Evolutionary conservation across 495 filamentous ascomycete genomes (phyloP), one percentile per base, ranked within the genome.

Genomic region (Amniculicola lignicola): DNA sequence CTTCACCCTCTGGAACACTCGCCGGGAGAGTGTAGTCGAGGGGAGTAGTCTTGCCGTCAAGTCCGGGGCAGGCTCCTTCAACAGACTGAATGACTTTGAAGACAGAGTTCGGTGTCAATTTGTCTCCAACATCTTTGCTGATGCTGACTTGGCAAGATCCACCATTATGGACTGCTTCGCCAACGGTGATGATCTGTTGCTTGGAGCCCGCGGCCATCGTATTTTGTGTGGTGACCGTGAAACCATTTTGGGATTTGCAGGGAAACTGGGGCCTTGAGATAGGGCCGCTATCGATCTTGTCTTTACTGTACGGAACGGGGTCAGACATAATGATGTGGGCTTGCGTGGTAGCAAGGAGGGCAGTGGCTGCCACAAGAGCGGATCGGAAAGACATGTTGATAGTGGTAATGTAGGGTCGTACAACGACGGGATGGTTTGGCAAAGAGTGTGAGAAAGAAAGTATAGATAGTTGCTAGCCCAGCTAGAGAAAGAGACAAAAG

Each of bases 131-230:
- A n/a, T n/a, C n/a, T 59, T 86, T 87, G 9, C 88, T 87, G 61
- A 94, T 75, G 1, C 82, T 79, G 31, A 96, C 67, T 66, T 95
- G 90, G 69, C 89, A 95, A 5, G 85, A 88, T 4, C 90, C 90
- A 40, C 90, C 90, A 24, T 83, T 84, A 68, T 95, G 89, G 5
- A 82, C 79, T 0, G 89, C 90, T 11, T 66, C 66, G 0, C 85
- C 85, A 0, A 67, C 73, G 66, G 87, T 81, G 14, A 61, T 58
- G 3, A 88, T 65, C 0, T 61, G 44, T 59, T 83, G 81, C 1
- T 60, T 59, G 0, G 75, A 70, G 10, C 84, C 86, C 15, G 83
- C 67, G 0, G 67, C 56, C 60, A 69, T 75, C 9, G 66, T 55
- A 10, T 75, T 74, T 10, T 72, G 68, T 3, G 45, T 58, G 54